A percentile compares a stretch with the other conserved stretches of the same genome.
Evolutionary conservation across 345 rosid genomes (phyloP).

Genomic region (Bruguiera sexangula): DNA sequence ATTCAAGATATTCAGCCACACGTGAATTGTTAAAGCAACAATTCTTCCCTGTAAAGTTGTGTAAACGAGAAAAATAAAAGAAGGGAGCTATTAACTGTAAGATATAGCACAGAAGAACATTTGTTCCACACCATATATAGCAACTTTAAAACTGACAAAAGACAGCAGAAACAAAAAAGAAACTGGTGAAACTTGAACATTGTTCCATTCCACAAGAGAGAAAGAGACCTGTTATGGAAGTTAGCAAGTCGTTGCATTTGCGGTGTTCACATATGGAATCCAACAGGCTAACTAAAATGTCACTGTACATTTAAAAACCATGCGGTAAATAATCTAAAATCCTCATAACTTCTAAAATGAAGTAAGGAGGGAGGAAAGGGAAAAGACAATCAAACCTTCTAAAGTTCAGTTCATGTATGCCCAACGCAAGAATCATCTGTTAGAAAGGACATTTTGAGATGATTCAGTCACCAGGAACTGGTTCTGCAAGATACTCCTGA

Average conservation of each 20-base stretch:
- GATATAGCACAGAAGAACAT: too few species aligned
- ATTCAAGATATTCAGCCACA: conserved; percentile 60
- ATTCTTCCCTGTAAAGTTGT: conserved; percentile 57
- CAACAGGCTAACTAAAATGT: conserved; percentile 55
- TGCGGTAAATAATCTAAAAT: background rate
- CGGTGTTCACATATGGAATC: conserved; percentile 67
- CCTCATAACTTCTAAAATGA: background rate
- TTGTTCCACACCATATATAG: too few species aligned
- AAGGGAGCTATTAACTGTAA: too few species aligned
- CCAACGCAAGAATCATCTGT: conserved; percentile 78
- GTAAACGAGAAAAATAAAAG: background rate
- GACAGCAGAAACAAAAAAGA: background rate
- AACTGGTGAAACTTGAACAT: background rate
- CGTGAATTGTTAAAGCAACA: conserved; percentile 75
- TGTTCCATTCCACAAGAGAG: background rate
- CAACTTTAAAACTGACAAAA: too few species aligned
- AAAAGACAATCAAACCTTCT: conserved; percentile 54
- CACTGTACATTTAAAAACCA: conserved; percentile 39
- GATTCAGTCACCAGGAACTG: conserved; percentile 20
- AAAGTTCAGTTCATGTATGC: conserved; percentile 78
- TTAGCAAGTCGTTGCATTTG: conserved; percentile 69
- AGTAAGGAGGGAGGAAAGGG: background rate
- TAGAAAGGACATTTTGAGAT: conserved; percentile 7
- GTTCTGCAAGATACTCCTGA: conserved; percentile 12
- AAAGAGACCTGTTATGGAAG: conserved; percentile 69